phyloP scores from a whole-genome alignment of 164 flowering plant genomes.

The Akebia trifoliata region DNA sequence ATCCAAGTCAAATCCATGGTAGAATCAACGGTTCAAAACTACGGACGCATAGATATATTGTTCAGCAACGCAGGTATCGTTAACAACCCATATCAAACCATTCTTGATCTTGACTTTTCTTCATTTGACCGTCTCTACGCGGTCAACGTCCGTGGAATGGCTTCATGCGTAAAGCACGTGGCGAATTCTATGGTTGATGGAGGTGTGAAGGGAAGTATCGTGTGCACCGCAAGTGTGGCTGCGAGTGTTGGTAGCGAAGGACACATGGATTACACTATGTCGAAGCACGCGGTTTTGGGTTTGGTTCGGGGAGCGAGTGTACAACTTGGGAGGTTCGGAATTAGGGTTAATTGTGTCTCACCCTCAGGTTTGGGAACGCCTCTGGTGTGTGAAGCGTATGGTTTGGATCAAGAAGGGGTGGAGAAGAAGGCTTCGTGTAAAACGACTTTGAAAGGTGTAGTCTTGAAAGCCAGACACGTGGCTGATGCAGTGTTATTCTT shows the following conservation, averaged over 20 bases:
- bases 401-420: slow-evolving; percentile 16
- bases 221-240: slow-evolving; percentile 44
- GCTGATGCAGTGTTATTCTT: slow-evolving; percentile 55
- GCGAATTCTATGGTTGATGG: slow-evolving; percentile 48
- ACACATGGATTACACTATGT: slow-evolving; percentile 30
- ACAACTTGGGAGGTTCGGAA: slow-evolving; percentile 40
- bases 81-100: slow-evolving; percentile 6
- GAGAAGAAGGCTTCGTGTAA: slow-evolving; percentile 9
- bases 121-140: slow-evolving; percentile 20
- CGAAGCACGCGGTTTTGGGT: slow-evolving; percentile 54
- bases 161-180: slow-evolving; percentile 47
- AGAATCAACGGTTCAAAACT: slow-evolving; percentile 15
- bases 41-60: slow-evolving; percentile 43
- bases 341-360: slow-evolving; percentile 48
- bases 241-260: slow-evolving; percentile 12
- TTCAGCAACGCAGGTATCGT: slow-evolving; percentile 43
- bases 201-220: slow-evolving; percentile 30
- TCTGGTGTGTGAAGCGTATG: background rate
- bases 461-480: slow-evolving; percentile 29
- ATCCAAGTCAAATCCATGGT: slow-evolving; percentile 29
- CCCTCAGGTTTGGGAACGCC: slow-evolving; percentile 41
- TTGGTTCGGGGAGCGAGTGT: slow-evolving; percentile 33
- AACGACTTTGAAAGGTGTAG: slow-evolving; percentile 21
- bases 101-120: slow-evolving; percentile 32
- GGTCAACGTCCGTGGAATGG: slow-evolving; percentile 39